phyloP scores from a whole-genome alignment of 2,329 filamentous ascomycete species.

The Trichophyton mentagrophytes region DNA sequence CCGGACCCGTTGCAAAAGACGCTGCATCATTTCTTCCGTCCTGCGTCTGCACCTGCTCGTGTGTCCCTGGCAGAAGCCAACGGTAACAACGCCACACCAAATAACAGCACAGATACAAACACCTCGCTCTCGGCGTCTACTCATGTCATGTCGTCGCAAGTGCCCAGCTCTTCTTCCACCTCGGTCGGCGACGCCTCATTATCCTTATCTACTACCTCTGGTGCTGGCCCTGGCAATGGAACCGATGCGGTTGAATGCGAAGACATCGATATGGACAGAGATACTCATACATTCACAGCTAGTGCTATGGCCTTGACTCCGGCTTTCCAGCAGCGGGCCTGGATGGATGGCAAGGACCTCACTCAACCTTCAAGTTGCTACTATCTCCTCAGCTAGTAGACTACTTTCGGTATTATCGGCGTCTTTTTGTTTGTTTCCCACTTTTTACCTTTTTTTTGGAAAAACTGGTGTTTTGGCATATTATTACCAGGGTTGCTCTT shows the following conservation, averaged over 20 bases:
- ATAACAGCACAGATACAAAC: not conserved
- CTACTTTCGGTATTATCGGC: not conserved
- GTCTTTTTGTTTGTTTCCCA: too few relatives aligned
- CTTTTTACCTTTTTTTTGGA: not conserved
- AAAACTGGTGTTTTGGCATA: not conserved
- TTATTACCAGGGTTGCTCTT: not conserved
- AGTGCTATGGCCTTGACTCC: constrained; percentile 14
- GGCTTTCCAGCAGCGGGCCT: constrained; percentile 15
- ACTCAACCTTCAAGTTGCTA: not conserved
- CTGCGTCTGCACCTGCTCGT: constrained; percentile 14
- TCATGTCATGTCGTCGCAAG: not conserved
- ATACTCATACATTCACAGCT: constrained; percentile 15
- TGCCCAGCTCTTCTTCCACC: not conserved
- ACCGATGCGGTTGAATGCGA: constrained; percentile 3
- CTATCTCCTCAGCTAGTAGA: not conserved
- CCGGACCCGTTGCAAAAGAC: constrained; percentile 31
- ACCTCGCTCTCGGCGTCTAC: not conserved
- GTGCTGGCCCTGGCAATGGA: not conserved
- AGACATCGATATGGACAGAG: constrained; percentile 24
- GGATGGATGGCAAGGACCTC: constrained; percentile 20
- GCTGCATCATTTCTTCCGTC: constrained; percentile 29
- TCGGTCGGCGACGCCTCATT: not conserved
- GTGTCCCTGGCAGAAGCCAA: not conserved
- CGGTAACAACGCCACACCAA: not conserved
- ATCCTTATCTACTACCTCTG: not conserved